Evolutionary conservation across 2,329 filamentous ascomycete species (phyloP).

Genomic region (Trichothecium sympodiale): DNA sequence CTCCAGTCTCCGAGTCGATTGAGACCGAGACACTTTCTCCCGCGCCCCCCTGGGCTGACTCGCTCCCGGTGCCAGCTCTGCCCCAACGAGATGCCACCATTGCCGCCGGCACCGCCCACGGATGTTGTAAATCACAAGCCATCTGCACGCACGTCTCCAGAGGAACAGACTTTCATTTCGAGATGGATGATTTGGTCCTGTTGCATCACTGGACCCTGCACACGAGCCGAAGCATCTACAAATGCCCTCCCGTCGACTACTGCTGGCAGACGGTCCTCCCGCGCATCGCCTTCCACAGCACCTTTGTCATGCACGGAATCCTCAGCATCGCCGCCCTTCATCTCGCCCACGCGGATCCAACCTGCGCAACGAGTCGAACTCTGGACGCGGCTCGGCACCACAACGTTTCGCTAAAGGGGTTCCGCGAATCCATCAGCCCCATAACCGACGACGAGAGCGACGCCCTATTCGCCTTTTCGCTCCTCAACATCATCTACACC

Average conservation of each 20-base stretch:
- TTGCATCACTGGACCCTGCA: conserved; percentile 10
- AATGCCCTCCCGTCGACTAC: background rate
- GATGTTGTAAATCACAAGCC: too few relatives aligned
- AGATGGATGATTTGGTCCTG: conserved; percentile 7
- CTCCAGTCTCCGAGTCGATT: too few relatives aligned
- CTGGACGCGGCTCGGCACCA: conserved; percentile 6
- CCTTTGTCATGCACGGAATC: conserved; percentile 7
- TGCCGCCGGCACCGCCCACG: background rate
- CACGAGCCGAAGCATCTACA: conserved; percentile 4
- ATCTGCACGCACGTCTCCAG: too few relatives aligned
- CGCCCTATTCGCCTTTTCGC: conserved; percentile 6
- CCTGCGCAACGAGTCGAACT: background rate
- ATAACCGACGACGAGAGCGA: conserved; percentile 5
- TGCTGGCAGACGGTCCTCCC: conserved; percentile 7
- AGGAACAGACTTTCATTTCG: too few relatives aligned
- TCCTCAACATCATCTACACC: conserved; percentile 8
- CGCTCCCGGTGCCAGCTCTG: background rate
- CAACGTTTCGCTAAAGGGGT: conserved; percentile 4
- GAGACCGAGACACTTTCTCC: background rate
- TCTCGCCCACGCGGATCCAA: conserved; percentile 3
- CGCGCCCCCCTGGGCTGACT: background rate
- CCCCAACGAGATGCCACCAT: background rate
- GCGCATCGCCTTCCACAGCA: conserved; percentile 6
- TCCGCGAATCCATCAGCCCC: conserved; percentile 2
- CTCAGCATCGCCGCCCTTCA: conserved; percentile 9